These are phyloP conservation scores for Paralagenidium karlingii DNA, from an alignment of 352 stramenopile species.

Conservation along the genomic window DNA sequence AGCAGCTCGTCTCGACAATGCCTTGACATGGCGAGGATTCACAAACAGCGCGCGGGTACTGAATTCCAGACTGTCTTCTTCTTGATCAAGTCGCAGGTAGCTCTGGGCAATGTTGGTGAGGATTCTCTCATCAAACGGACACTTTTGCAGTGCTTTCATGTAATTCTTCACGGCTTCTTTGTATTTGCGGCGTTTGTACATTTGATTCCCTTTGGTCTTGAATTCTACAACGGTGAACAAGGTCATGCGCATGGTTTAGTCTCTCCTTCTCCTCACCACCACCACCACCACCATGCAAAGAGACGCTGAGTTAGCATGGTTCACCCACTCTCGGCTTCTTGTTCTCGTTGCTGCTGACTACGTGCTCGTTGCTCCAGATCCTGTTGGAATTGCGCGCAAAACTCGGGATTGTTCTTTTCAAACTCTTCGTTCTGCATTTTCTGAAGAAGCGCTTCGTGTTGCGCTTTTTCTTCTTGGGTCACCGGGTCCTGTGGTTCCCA, in stretches of 20 bases:
- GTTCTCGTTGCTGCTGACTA: slow-evolving; percentile 35
- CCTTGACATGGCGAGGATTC: slow-evolving; percentile 43
- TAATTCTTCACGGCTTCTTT: slow-evolving; percentile 36
- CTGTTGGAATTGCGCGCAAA: slow-evolving; percentile 68
- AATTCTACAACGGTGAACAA: slow-evolving; percentile 22
- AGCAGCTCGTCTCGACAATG: slow-evolving; percentile 42
- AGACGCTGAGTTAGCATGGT: background rate
- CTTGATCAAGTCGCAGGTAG: slow-evolving; percentile 26
- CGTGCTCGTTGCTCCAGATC: slow-evolving; percentile 47
- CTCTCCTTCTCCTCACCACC: no score
- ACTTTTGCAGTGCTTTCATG: slow-evolving; percentile 47
- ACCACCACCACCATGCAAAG: background rate
- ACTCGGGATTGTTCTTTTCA: slow-evolving; percentile 60
- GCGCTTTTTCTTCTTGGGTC: slow-evolving; percentile 41
- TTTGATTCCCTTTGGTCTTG: slow-evolving; percentile 40
- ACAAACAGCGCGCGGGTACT: slow-evolving; percentile 49
- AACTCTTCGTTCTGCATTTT: slow-evolving; percentile 60
- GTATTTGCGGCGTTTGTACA: slow-evolving; percentile 52
- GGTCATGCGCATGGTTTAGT: background rate
- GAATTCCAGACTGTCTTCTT: slow-evolving; percentile 61
- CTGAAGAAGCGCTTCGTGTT: slow-evolving; percentile 34
- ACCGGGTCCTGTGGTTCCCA: slow-evolving; percentile 65
- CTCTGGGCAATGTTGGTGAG: slow-evolving; percentile 63
- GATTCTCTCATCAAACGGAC: slow-evolving; percentile 40
- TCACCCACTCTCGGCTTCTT: slow-evolving; percentile 32